Conservation (phyloP, 768 basidiomycete genomes). For the Termitomyces sp. region DNA sequence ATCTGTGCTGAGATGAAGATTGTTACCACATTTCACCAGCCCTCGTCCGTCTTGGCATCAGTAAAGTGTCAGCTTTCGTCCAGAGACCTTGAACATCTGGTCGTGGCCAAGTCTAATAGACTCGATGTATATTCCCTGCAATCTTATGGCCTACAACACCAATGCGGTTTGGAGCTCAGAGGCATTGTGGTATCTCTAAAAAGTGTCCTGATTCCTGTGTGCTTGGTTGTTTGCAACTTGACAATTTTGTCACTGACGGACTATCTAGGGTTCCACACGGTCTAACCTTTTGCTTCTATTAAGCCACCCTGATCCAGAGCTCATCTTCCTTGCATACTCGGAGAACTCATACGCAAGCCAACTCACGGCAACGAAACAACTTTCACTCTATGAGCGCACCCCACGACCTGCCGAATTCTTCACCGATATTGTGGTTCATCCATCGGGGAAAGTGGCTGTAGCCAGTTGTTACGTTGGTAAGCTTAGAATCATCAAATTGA, state of each 20-base stretch:
- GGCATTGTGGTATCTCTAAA: conserved; percentile 57
- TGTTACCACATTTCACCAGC: conserved; percentile 70
- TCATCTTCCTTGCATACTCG: conserved; percentile 55
- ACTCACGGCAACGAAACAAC: conserved; percentile 35
- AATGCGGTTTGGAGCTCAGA: conserved; percentile 62
- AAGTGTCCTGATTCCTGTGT: conserved; percentile 49
- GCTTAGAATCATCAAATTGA: conserved; percentile 56
- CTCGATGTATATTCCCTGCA: conserved; percentile 66
- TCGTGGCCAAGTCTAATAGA: conserved; percentile 60
- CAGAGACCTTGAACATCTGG: conserved; percentile 54
- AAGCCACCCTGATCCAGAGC: conserved; percentile 71
- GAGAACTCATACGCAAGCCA: conserved; percentile 25
- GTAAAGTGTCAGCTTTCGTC: conserved; percentile 60
- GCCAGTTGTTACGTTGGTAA: conserved; percentile 66
- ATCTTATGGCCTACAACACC: conserved; percentile 51
- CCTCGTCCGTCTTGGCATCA: conserved; percentile 68
- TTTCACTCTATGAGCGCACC: conserved; percentile 51
- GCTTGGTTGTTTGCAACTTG: conserved; percentile 14
- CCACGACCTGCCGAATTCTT: conserved; percentile 68
- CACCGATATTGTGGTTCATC: conserved; percentile 62
- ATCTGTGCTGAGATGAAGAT: conserved; percentile 37
- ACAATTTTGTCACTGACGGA: conserved; percentile 10
- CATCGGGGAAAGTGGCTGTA: conserved; percentile 53
- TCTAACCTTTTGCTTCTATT: conserved; percentile 61
- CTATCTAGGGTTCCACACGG: conserved; percentile 25